A percentile compares a stretch with the other conserved stretches of the same genome.
Conservation (phyloP, 169 alveolate species). For the Plasmodium vivax region DNA sequence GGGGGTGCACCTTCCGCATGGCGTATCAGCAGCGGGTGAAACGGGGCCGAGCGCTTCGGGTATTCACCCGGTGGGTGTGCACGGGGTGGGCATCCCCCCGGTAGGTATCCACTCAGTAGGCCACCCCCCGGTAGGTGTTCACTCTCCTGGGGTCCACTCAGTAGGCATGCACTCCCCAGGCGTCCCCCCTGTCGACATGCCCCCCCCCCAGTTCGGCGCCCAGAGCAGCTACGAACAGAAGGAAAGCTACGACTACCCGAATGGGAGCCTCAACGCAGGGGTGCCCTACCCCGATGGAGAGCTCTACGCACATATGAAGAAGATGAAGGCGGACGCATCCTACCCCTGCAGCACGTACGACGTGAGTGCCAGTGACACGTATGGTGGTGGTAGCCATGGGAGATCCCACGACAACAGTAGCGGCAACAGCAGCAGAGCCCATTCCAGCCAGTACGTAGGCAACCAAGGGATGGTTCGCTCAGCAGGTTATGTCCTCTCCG, state of each 20-base stretch:
- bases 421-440: background rate
- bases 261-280: background rate
- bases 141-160: background rate
- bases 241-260: background rate
- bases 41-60: background rate
- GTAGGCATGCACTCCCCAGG: background rate
- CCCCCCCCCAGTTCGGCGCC: background rate
- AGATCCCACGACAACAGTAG: background rate
- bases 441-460: background rate
- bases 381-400: background rate
- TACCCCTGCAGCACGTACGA: background rate
- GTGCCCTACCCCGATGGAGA: background rate
- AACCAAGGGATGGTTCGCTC: background rate
- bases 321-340: background rate
- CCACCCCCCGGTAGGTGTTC: background rate
- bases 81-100: background rate
- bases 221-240: background rate
- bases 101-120: background rate
- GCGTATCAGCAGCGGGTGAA: background rate
- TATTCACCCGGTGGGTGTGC: background rate
- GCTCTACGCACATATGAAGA: background rate
- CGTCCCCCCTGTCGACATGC: background rate
- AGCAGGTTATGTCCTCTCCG: background rate
- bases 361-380: background rate
- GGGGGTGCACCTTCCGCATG: background rate